phyloP scores from a whole-genome alignment of 805 yeast species.

The Yamadazyma takamatsuzukensis region DNA sequence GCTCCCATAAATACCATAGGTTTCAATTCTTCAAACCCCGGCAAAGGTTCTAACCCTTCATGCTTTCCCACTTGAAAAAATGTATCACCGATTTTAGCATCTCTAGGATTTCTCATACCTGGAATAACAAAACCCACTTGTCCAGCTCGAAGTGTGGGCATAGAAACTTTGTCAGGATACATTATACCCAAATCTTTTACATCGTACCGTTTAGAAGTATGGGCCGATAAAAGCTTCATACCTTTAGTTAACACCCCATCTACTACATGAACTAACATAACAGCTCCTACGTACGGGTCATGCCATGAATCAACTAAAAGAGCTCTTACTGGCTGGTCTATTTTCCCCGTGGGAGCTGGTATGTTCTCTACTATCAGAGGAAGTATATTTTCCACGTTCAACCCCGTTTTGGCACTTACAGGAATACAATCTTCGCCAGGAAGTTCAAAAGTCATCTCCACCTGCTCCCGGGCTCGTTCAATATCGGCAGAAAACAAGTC shows the following conservation, averaged over 20 bases:
- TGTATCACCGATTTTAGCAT: slow-evolving; percentile 91
- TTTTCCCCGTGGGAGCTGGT: slow-evolving; percentile 70
- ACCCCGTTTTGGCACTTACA: slow-evolving; percentile 90
- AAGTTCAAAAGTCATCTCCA: slow-evolving; percentile 79
- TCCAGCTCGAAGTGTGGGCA: slow-evolving; percentile 70
- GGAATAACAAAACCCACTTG: slow-evolving; percentile 95
- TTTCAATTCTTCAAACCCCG: slow-evolving; percentile 94
- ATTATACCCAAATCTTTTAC: slow-evolving; percentile 91
- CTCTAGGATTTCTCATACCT: slow-evolving; percentile 84
- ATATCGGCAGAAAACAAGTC: slow-evolving; percentile 88
- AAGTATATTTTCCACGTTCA: slow-evolving; percentile 70
- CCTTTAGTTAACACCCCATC: slow-evolving; percentile 81
- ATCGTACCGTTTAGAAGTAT: slow-evolving; percentile 73
- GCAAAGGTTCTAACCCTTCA: slow-evolving; percentile 65
- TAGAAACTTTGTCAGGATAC: slow-evolving; percentile 82
- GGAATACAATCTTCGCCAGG: slow-evolving; percentile 70
- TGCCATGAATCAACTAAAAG: slow-evolving; percentile 97
- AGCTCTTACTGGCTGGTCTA: slow-evolving; percentile 56
- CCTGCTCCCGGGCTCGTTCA: slow-evolving; percentile 74
- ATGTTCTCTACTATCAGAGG: slow-evolving; percentile 80
- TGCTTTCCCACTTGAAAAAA: slow-evolving; percentile 59
- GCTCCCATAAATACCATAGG: slow-evolving; percentile 99
- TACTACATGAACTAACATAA: slow-evolving; percentile 75
- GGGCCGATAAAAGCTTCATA: slow-evolving; percentile 71
- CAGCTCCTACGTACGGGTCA: slow-evolving; percentile 88